Evolutionary conservation across 768 basidiomycete species (phyloP), one percentile per base, ranked within the genome.

Genomic region (Leccinum barrowsii): DNA sequence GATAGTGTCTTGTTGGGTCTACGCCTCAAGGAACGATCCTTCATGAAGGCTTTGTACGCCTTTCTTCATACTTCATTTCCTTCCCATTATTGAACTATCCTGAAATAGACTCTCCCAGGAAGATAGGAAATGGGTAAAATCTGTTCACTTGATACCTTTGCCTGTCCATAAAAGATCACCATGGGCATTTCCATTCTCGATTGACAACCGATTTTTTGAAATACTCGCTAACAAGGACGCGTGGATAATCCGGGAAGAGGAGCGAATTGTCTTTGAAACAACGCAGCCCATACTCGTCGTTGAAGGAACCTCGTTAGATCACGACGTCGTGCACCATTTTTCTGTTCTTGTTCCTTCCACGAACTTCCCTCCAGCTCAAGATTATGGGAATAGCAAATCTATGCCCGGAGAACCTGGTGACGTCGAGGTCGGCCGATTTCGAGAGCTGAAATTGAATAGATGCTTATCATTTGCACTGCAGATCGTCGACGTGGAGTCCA

Each of bases 11-110:
- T 26, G 17, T 28, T 67, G 40, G 57, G 63, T 8, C 26, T 66
- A 17, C 57, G 58, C 24, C 55, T 68, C 59, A 63, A 63, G 47
- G 37, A 78, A 56, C 44, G 57, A 26, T 65, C 64, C 2, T 52
- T 65, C 32, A 24, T 59, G 19, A 65, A 65, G 52, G 50, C 50
- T 4, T 35, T 62, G 64, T 62, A 56, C 19, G 50, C n/a, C 48
- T 15, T 30, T 50, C 48, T 5, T 26, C 48, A 10, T 50, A 30
- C 17, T 26, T 17, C 15, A 10, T 26, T 28, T 19, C 6, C 17
- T 48, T 8, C n/a, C 22, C 15, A 10, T 40, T 24, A 11, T 12
- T 60, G n/a, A 59, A 22, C 32, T 2, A 37, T 22, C 4, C 7
- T 47, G 5, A 34, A 53, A 34, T 11, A 61, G 61, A 12, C 35